Base-by-base conservation (phyloP, 2,329 filamentous ascomycete species). In the Xylaria sp. region DNA sequence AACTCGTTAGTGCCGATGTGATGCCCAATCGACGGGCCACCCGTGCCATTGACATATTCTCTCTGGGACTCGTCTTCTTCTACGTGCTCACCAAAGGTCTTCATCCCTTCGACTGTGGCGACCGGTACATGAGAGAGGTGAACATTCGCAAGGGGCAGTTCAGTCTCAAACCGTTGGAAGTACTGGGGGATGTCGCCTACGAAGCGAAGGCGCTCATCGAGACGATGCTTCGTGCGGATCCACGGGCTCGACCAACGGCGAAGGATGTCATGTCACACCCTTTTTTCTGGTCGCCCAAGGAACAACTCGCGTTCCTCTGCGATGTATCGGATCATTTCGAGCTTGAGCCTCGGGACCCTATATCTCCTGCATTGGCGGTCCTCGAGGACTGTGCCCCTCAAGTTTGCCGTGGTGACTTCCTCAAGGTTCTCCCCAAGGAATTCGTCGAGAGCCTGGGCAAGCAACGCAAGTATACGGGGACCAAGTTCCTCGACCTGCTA, bases 321-420 rank as follows among this genome's bases (percentile, higher is more conserved):
- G 94, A 98, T 72, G 94, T 97, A 9, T 98, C 94, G 0, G 96
- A 99, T 79, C 93, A 97, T 78, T 98, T 97, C 77, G 96, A 99
- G 79, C 93, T 96, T 73, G 95, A 98, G 78, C 89, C 90, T 0
- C 90, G 94, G 33, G 94, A 97, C 57, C 93, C 94, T 0, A 92
- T 93, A 0, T 94, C 93, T 0, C 78, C 83, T 0, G 86, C 90
- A 0, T 86, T 98, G 0, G 76, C 82, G 6, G 86, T 88, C 69
- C 86, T 91, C 3, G 89, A 90, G 78, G 75, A 75, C 0, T 84
- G 85, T 70, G 88, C 87, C 0, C 76, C 81, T 0, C 78, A 83
- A 7, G 85, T 89, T 23, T 88, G 88, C 31, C 86, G 87, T 18
- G 87, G 88, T 58, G 94, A 98, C 78, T 99, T 98, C 80, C 84